A percentile compares a stretch with the other conserved stretches of the same genome.
These are phyloP conservation scores for Zygotorulaspora sp. DNA, from an alignment of 805 yeast species.

Conservation along the genomic window DNA sequence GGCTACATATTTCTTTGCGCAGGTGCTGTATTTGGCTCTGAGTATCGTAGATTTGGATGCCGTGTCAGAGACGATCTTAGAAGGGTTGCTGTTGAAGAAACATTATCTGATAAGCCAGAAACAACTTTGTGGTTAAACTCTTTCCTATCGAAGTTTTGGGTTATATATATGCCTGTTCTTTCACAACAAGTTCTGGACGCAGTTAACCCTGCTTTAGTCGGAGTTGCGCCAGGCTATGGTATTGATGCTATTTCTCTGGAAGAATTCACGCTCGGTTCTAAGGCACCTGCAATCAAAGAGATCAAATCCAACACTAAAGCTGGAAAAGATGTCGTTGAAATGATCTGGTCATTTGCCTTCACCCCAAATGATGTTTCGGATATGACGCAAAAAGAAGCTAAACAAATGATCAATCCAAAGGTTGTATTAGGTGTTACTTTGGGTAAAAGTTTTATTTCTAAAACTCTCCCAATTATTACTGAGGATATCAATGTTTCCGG, in stretches of 20 bases:
- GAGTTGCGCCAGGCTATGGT: slow-evolving; percentile 77
- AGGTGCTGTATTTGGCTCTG: slow-evolving; percentile 64
- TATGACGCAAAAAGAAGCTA: slow-evolving; percentile 73
- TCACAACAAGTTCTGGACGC: slow-evolving; percentile 67
- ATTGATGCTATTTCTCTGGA: slow-evolving; percentile 69
- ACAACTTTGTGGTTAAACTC: slow-evolving; percentile 80
- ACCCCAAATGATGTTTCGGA: slow-evolving; percentile 79
- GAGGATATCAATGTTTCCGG: slow-evolving; percentile 79
- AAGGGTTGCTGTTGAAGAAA: slow-evolving; percentile 58
- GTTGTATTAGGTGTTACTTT: slow-evolving; percentile 75
- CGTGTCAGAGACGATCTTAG: slow-evolving; percentile 72
- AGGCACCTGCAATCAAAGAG: slow-evolving; percentile 70
- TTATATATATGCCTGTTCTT: slow-evolving; percentile 80
- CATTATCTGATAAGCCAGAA: slow-evolving; percentile 59
- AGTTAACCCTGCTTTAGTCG: slow-evolving; percentile 64
- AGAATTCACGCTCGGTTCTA: slow-evolving; percentile 75
- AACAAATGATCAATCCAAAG: slow-evolving; percentile 69
- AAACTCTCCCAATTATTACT: slow-evolving; percentile 69
- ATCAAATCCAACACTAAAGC: slow-evolving; percentile 68
- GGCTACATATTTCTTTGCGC: slow-evolving; percentile 55
- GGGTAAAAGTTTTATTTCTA: slow-evolving; percentile 77
- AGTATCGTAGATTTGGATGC: slow-evolving; percentile 70
- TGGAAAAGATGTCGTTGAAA: slow-evolving; percentile 64
- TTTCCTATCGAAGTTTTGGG: slow-evolving; percentile 78
- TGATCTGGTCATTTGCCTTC: slow-evolving; percentile 81